These are phyloP conservation scores for Candida tunisiensis DNA, from an alignment of 1,139 yeast species.

Conservation along the genomic window DNA sequence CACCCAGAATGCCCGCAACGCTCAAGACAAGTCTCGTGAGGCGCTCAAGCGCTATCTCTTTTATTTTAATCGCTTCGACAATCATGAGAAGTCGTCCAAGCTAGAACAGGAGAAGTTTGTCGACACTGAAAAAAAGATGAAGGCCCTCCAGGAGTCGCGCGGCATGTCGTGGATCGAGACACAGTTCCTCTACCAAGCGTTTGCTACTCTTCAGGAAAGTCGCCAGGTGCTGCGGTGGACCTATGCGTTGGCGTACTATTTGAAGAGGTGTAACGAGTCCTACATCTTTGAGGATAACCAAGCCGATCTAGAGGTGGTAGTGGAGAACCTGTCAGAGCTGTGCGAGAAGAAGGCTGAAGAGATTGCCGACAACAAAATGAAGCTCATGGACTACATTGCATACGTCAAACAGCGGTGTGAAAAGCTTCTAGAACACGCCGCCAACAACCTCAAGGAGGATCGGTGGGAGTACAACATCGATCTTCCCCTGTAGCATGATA, in stretches of 20 bases:
- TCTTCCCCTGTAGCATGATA: too few species aligned
- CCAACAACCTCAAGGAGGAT: conserved; percentile 17
- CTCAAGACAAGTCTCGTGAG: conserved; percentile 20
- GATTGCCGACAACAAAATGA: conserved; percentile 15
- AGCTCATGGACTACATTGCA: conserved; percentile 19
- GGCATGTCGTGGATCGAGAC: conserved; percentile 83
- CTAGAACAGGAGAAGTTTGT: conserved; percentile 52
- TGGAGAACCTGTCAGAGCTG: conserved; percentile 62
- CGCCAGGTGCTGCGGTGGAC: conserved; percentile 81
- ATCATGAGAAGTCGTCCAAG: conserved; percentile 64
- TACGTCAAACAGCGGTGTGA: conserved; percentile 19
- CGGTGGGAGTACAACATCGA: conserved; percentile 14
- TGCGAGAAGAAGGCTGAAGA: conserved; percentile 26
- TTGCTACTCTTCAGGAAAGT: conserved; percentile 45
- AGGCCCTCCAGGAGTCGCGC: conserved; percentile 41
- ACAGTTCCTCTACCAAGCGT: conserved; percentile 65
- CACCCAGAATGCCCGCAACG: conserved; percentile 16
- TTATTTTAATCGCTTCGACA: conserved; percentile 58
- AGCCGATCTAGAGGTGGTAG: conserved; percentile 49
- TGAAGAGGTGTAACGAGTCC: conserved; percentile 28
- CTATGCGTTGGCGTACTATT: conserved; percentile 62
- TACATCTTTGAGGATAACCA: conserved; percentile 57
- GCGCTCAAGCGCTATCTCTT: conserved; percentile 54
- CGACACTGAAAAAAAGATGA: conserved; percentile 48
- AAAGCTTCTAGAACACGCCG: conserved; percentile 19